These are phyloP conservation scores for Paramecium sexaurelia DNA, from an alignment of 73 alveolate species.

Conservation along the genomic window DNA sequence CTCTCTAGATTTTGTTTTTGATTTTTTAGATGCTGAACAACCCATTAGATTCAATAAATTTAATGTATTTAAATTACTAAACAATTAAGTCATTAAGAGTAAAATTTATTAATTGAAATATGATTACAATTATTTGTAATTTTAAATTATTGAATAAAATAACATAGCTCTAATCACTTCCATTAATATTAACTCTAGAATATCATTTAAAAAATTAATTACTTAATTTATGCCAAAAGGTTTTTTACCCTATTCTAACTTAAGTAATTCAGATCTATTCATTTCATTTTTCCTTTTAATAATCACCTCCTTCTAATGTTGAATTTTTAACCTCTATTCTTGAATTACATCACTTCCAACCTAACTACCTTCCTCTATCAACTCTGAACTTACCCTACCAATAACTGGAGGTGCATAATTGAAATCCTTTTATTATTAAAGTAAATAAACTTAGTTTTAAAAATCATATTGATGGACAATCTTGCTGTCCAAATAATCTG, in stretches of 20 bases:
- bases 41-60: slow-evolving; percentile 12
- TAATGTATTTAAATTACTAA: background rate
- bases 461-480: background rate
- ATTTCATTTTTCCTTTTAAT: background rate
- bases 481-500: background rate
- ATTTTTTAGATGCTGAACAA: background rate
- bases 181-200: background rate
- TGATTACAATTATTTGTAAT: background rate
- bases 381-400: background rate
- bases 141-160: background rate
- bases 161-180: background rate
- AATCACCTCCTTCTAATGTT: background rate
- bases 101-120: background rate
- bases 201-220: background rate
- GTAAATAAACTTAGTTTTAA: background rate
- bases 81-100: background rate
- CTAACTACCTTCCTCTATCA: background rate
- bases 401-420: background rate
- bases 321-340: background rate
- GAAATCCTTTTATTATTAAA: background rate
- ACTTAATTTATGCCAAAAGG: background rate
- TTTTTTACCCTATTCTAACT: background rate
- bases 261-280: background rate
- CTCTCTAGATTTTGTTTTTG: background rate
- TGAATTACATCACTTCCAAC: background rate